Base-by-base conservation (phyloP, 2,329 filamentous ascomycete species). In the Metarhizium album region DNA sequence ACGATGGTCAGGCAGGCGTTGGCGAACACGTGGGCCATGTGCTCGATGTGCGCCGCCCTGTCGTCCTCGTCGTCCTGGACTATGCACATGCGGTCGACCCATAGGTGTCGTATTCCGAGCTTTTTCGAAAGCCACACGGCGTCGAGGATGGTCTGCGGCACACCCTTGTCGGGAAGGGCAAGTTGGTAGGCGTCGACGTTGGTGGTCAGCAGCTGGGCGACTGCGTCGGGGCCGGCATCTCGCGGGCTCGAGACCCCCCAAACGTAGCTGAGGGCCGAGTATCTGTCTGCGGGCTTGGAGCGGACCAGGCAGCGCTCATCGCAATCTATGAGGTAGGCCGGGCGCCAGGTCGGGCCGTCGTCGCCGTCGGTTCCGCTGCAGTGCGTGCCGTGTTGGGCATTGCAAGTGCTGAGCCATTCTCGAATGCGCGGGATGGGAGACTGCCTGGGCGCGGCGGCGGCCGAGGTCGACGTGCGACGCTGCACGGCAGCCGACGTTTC, bases 211-310 rank as follows among this genome's bases (percentile, higher is more conserved):
- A 71, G 62, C 54, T 67, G 65, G 23, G 59, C 56, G 4, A 57
- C 58, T 9, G 57, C 56, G 4, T 64, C 59, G 4, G 62, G 55
- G 13, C 58, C 53, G 14, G 58, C 59, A 24, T 55, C 58, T n/a
- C 62, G 63, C 27, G 51, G 55, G n/a, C 48, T 45, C 4, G 57
- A 57, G 3, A 60, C 55, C 7, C 67, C 69, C 62, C 69, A 72
- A 33, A 74, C 70, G 54, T 74, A 74, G 60, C 71, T 74, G 23
- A 74, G 62, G n/a, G 71, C 68, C 3, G 72, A 57, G 47, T 74
- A 74, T 33, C 68, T 60, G 45, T 73, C 69, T 9, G 59, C 58
- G 2, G 67, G 62, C n/a, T 64, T 63, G 14, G 69, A 61, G 16
- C 62, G 64, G 5, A 73, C 69, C 22, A 73, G 59, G 45, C 66